Evolutionary conservation across 129 eudicot species (phyloP).

Genomic region (Pulicaria dysenterica): DNA sequence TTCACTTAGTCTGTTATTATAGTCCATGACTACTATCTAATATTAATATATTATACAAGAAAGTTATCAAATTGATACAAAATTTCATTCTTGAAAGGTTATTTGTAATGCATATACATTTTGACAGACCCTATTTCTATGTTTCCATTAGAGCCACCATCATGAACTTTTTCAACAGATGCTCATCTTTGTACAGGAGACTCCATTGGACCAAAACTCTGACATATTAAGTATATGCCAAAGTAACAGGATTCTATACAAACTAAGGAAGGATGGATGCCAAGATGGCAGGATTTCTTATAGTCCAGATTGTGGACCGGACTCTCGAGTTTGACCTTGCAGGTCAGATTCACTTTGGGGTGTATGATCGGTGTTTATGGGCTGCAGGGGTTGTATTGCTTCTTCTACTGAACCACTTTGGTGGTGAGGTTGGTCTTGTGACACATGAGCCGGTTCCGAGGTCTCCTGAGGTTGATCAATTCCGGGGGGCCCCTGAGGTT

Average conservation of each 20-base stretch:
- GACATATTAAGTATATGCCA: constrained; percentile 12
- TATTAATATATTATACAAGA: neutral
- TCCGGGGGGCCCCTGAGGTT: constrained; percentile 27
- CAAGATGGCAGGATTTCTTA: neutral
- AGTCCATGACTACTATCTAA: neutral
- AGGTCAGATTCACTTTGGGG: constrained; percentile 36
- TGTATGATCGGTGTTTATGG: constrained; percentile 32
- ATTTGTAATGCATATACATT: constrained; percentile 5
- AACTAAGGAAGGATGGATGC: constrained; percentile 7
- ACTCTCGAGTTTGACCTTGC: constrained; percentile 16
- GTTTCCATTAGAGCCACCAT: neutral
- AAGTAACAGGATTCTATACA: constrained; percentile 10
- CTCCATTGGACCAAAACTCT: constrained; percentile 1
- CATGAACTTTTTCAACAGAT: neutral
- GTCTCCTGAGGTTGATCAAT: constrained; percentile 36
- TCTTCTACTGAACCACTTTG: constrained; percentile 35
- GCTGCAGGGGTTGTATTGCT: constrained; percentile 33
- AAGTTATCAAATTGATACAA: neutral
- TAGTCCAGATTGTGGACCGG: constrained; percentile 21
- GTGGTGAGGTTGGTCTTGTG: constrained; percentile 39
- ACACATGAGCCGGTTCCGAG: constrained; percentile 29
- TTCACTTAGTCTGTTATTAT: neutral
- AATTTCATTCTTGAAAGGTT: constrained; percentile 13
- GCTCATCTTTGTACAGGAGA: too few relatives aligned
- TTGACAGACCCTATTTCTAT: neutral